These are phyloP conservation scores for Nepenthes gracilis DNA, from an alignment of 148 eudicot genomes.

Conservation along the genomic window DNA sequence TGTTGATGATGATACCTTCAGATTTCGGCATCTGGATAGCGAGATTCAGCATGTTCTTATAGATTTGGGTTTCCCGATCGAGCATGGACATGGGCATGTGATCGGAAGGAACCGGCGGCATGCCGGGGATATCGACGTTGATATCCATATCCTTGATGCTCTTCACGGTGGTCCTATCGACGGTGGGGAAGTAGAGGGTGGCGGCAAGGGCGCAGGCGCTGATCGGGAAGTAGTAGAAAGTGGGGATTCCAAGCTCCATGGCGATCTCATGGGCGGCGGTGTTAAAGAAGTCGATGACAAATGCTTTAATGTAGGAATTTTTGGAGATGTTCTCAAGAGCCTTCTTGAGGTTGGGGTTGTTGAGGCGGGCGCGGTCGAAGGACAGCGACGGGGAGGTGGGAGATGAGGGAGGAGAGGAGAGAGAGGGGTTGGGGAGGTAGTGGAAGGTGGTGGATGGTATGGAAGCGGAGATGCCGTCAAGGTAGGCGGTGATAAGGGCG, in stretches of 20 bases:
- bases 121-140: neutral
- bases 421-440: constrained; percentile 1
- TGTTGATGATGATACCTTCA: constrained; percentile 15
- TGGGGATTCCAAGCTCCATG: neutral
- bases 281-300: constrained; percentile 3
- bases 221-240: constrained; percentile 4
- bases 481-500: neutral
- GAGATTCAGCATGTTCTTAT: constrained; percentile 1
- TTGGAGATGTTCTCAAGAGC: neutral
- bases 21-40: constrained; percentile 4
- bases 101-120: neutral
- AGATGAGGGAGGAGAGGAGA: neutral
- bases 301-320: neutral
- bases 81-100: constrained; percentile 6
- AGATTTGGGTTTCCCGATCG: constrained; percentile 1
- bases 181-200: constrained; percentile 2
- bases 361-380: constrained; percentile 3
- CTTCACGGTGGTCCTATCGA: neutral
- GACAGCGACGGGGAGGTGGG: neutral
- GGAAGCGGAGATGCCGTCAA: neutral
- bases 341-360: neutral
- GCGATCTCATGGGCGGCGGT: neutral
- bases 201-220: constrained; percentile 2
- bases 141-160: neutral
- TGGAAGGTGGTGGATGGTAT: neutral